These are phyloP conservation scores for Lepidium africanum DNA, from an alignment of 345 rosid genomes.

Conservation along the genomic window DNA sequence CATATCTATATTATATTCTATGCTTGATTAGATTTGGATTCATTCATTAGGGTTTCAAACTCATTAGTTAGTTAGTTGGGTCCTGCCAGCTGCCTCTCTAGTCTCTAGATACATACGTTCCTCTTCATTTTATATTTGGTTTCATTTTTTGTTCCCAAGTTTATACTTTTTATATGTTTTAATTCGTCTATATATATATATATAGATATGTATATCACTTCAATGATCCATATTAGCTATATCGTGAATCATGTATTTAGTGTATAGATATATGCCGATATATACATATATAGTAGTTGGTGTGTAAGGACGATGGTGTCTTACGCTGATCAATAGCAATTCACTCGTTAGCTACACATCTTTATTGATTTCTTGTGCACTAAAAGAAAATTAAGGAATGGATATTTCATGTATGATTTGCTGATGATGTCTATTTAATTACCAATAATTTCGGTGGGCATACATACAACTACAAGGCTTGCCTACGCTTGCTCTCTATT, in stretches of 20 bases:
- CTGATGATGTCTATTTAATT: background rate
- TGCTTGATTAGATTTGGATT: background rate
- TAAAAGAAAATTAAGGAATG: background rate
- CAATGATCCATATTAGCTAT: background rate
- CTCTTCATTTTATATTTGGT: background rate
- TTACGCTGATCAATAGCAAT: background rate
- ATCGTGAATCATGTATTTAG: background rate
- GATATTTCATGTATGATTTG: background rate
- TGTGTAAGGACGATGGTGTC: background rate
- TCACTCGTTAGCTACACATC: background rate
- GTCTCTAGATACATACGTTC: background rate
- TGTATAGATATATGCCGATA: background rate
- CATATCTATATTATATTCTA: background rate
- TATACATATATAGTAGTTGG: background rate
- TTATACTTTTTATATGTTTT: background rate
- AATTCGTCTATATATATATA: background rate
- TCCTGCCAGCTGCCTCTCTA: background rate
- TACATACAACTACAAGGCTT: no score
- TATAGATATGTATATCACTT: background rate
- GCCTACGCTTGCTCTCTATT: background rate
- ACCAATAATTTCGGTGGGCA: background rate
- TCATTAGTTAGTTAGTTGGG: background rate
- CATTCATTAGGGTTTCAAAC: slow-evolving; percentile 2
- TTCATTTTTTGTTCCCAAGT: background rate
- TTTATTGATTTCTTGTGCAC: background rate